These are phyloP conservation scores for Epichloe sibirici DNA, from an alignment of 2,329 filamentous ascomycete species.

Conservation along the genomic window DNA sequence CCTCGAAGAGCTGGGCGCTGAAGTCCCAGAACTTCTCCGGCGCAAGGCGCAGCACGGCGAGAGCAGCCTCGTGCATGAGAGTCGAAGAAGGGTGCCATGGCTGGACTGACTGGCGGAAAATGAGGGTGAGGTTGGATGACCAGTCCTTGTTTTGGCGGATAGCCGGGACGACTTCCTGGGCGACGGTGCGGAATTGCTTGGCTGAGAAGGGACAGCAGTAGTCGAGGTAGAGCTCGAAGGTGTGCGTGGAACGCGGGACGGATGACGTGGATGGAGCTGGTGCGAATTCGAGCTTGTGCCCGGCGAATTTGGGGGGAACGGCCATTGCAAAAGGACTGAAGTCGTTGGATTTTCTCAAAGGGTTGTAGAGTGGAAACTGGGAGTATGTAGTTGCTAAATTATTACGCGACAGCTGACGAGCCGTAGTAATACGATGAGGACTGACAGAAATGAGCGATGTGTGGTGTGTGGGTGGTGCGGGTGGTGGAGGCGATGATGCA, in stretches of 20 bases:
- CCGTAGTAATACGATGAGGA: no score
- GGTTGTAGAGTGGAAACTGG: no score
- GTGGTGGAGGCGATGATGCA: no score
- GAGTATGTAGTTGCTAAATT: no score
- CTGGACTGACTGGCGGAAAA: conserved; percentile 87
- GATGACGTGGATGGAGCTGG: conserved; percentile 21
- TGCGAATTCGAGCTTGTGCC: conserved; percentile 49
- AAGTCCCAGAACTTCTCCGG: conserved; percentile 72
- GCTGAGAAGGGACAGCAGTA: conserved; percentile 73
- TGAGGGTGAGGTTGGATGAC: conserved; percentile 49
- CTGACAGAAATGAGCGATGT: no score
- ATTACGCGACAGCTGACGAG: no score
- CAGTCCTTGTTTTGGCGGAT: conserved; percentile 48
- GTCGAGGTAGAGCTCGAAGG: conserved; percentile 62
- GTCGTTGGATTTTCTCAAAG: no score
- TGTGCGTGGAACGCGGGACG: conserved; percentile 38
- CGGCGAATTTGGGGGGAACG: conserved; percentile 65
- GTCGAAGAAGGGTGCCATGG: conserved; percentile 89
- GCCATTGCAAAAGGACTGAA: conserved; percentile 41
- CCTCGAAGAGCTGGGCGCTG: conserved; percentile 49
- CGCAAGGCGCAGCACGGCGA: conserved; percentile 62
- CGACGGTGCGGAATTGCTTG: conserved; percentile 65
- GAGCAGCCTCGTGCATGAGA: conserved; percentile 68
- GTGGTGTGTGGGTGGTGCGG: no score
- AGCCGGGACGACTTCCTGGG: conserved; percentile 49